Base-by-base conservation (phyloP, 169 alveolate genomes). In the Fabrea salina region DNA sequence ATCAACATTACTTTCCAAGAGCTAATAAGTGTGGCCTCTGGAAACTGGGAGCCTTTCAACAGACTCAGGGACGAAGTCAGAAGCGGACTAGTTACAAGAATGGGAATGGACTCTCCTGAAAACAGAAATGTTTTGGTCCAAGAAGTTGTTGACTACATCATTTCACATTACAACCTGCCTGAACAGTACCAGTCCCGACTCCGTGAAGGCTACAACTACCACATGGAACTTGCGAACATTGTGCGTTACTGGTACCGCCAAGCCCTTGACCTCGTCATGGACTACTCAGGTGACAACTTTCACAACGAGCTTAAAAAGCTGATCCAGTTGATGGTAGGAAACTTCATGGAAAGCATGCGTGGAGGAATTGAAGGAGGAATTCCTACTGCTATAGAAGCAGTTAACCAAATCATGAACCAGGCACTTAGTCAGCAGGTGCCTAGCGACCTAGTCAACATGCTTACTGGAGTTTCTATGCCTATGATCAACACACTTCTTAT, bases 31-130 rank as follows among this genome's bases (percentile, higher is more conserved):
- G 8, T 61, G 25, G 74, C 74, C 0, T 1, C 58, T n/a, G 74
- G 74, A 3, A 61, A 61, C 49, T 61, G 74, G 74, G 54, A 1
- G 11, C 51, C 74, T 0, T 33, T 61, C 39, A 51, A 61, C 22
- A 13, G 50, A 30, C 58, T n/a, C 16, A 27, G 74, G 50, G 54
- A 47, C 11, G 51, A 13, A 30, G 74, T 61, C 1, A 27, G 74
- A 30, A 51, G 39, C 32, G 3, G 50, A n/a, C 25, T 61, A 27
- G 25, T 61, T 11, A 61, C 22, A 3, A 13, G 16, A 11, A 61
- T 61, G 74, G 74, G 32, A 37, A 30, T 8, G 27, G 74, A 61
- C 50, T 16, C 53, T 13, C 74, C 74, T 61, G 74, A 61, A 61
- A 30, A 30, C 8, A 13, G 74, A 30, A 8, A 2, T 2, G 41